phyloP scores from a whole-genome alignment of 257 asterid species.

The Anisodus acutangulus region DNA sequence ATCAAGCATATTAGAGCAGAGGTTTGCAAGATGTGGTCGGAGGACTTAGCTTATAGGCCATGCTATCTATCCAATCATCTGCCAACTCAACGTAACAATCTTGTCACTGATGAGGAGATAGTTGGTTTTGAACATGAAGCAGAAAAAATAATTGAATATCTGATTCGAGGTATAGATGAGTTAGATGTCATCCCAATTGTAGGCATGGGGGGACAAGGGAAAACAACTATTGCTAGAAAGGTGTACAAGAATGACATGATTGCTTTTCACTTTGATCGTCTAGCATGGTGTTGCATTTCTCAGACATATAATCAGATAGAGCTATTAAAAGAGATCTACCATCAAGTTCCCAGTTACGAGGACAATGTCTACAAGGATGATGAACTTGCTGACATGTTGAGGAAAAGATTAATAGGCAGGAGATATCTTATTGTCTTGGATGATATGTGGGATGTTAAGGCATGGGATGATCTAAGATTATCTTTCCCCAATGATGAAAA shows the following conservation, averaged over 20 bases:
- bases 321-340: background rate
- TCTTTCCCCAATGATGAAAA: background rate
- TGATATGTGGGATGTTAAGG: background rate
- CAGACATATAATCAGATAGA: background rate
- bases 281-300: constrained; percentile 16
- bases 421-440: background rate
- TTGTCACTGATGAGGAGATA: background rate
- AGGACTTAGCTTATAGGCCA: background rate
- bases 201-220: constrained; percentile 29
- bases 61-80: background rate
- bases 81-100: background rate
- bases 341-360: background rate
- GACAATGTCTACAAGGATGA: background rate
- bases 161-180: background rate
- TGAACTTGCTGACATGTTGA: background rate
- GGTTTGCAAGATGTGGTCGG: background rate
- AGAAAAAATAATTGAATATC: background rate
- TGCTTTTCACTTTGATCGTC: background rate
- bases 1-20: background rate
- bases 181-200: constrained; percentile 6
- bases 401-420: background rate
- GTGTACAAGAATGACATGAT: background rate
- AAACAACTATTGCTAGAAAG: constrained; percentile 27
- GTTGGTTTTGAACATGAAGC: background rate
- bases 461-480: background rate